phyloP scores from a whole-genome alignment of 2,329 filamentous ascomycete genomes.

The Podosphaera xanthii region DNA sequence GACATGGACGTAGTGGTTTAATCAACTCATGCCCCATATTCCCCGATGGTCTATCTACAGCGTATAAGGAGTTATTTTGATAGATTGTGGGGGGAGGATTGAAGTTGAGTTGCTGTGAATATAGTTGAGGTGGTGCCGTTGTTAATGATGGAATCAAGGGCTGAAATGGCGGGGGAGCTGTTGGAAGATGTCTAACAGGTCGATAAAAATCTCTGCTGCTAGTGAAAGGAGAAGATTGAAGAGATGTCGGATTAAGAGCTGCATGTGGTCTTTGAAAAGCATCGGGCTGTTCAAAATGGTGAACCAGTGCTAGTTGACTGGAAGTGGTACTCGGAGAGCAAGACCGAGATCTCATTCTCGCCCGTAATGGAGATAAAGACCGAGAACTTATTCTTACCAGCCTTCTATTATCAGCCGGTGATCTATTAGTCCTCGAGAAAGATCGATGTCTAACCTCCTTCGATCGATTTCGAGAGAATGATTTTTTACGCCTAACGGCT shows the following conservation, averaged over 20 bases:
- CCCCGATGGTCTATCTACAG: slow-evolving; percentile 25
- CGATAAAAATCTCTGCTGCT: slow-evolving; percentile 5
- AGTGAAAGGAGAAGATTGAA: slow-evolving; percentile 12
- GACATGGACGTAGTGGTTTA: slow-evolving; percentile 41
- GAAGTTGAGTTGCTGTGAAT: background rate
- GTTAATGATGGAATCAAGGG: slow-evolving; percentile 4
- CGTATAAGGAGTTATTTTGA: background rate
- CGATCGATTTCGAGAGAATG: background rate
- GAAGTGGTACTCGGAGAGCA: slow-evolving; percentile 14
- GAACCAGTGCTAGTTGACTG: slow-evolving; percentile 8
- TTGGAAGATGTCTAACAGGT: slow-evolving; percentile 9
- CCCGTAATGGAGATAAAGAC: slow-evolving; percentile 10
- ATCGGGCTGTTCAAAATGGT: slow-evolving; percentile 11
- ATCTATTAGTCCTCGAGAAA: slow-evolving; percentile 10
- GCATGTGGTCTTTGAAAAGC: slow-evolving; percentile 8
- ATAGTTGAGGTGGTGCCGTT: background rate
- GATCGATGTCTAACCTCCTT: slow-evolving; percentile 8
- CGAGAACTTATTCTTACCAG: slow-evolving; percentile 8
- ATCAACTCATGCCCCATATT: slow-evolving; percentile 23
- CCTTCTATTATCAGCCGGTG: slow-evolving; percentile 7
- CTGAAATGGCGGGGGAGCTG: slow-evolving; percentile 9
- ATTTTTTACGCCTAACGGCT: background rate
- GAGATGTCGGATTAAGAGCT: slow-evolving; percentile 5
- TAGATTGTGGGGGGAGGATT: background rate
- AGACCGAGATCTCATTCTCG: slow-evolving; percentile 9